Base-by-base conservation (phyloP, 208 protist species). In the Endotrypanum monterogeii region DNA sequence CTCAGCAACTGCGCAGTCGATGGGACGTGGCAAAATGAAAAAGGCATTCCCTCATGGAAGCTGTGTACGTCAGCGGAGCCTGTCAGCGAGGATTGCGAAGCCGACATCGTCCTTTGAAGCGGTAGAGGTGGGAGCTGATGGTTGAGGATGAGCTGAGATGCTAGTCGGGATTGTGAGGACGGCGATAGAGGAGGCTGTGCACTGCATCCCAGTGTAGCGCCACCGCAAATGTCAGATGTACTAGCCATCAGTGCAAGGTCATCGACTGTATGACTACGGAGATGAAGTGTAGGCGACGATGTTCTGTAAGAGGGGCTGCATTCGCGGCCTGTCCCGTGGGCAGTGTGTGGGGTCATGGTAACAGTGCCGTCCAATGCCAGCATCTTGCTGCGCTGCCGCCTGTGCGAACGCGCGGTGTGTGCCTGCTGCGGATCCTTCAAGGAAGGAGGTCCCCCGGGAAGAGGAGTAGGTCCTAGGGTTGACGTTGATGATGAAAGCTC, bases 361-460 rank as follows among this genome's bases (percentile, higher is more conserved):
- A 69, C 30, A 0, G 74, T 23, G 0, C 66, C 67, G 39, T 79
- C 74, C 20, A 60, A 60, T 8, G 67, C 67, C 67, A 79, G 7
- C 74, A 79, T 79, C 35, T 79, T 79, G 32, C 58, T 44, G 55
- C 74, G 74, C 37, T 61, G 58, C 50, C 74, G 66, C 8, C 74
- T 57, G n/a, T 58, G 74, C 16, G 67, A 56, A 9, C 44, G 55
- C 16, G 44, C 51, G 8, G 66, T 52, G 32, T 32, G 28, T n/a
- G 57, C 67, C 39, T 62, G 51, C n/a, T 56, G 67, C 3, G 66
- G 4, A n/a, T 57, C 54, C 12, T 60, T 25, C 0, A 67, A 25
- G 12, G 74, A 46, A 4, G 46, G 12, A 32, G 66, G 63, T 50
- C 46, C 28, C 0, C 73, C 66, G 11, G 51, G 8, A 28, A 23